A percentile compares a stretch with the other conserved stretches of the same genome.
Conservation (phyloP, 2,329 filamentous ascomycete genomes). For the Coniochaeta pulveracea region DNA sequence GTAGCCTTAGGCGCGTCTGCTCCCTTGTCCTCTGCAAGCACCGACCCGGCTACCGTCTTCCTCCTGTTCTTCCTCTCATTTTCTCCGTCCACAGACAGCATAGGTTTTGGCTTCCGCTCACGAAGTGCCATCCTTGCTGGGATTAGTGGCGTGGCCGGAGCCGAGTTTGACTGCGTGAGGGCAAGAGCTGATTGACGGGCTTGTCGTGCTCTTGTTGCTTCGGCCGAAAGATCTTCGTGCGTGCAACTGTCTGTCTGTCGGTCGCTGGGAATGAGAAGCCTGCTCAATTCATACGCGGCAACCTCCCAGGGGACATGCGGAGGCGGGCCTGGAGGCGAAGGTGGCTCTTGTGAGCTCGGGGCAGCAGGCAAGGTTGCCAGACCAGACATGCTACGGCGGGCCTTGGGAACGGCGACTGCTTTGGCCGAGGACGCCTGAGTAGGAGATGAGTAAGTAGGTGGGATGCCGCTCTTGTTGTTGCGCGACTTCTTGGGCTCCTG, state of each 20-base stretch:
- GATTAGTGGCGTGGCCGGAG: slow-evolving; percentile 8
- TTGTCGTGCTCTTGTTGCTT: slow-evolving; percentile 49
- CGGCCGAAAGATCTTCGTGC: slow-evolving; percentile 66
- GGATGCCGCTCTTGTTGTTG: slow-evolving; percentile 36
- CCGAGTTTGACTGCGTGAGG: slow-evolving; percentile 3
- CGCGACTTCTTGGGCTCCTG: slow-evolving; percentile 40
- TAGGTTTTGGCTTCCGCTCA: slow-evolving; percentile 51
- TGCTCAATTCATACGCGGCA: slow-evolving; percentile 73
- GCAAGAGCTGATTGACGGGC: slow-evolving; percentile 49
- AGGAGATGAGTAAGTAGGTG: slow-evolving; percentile 72
- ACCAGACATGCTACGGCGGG: slow-evolving; percentile 52
- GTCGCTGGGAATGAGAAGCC: slow-evolving; percentile 66
- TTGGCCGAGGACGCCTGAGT: slow-evolving; percentile 83
- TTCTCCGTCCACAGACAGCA: slow-evolving; percentile 35
- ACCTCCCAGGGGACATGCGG: slow-evolving; percentile 79
- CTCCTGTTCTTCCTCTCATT: slow-evolving; percentile 36
- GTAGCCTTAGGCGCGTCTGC: slow-evolving; percentile 16
- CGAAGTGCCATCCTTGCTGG: slow-evolving; percentile 53
- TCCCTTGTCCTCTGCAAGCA: slow-evolving; percentile 32
- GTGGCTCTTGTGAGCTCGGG: slow-evolving; percentile 26
- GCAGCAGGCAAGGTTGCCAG: slow-evolving; percentile 25
- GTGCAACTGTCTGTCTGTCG: slow-evolving; percentile 67
- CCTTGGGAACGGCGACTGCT: slow-evolving; percentile 55
- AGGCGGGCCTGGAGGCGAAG: slow-evolving; percentile 59
- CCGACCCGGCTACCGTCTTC: slow-evolving; percentile 48